These are phyloP conservation scores for Phyllosticta citribraziliensis DNA, from an alignment of 2,329 filamentous ascomycete species.

Conservation along the genomic window DNA sequence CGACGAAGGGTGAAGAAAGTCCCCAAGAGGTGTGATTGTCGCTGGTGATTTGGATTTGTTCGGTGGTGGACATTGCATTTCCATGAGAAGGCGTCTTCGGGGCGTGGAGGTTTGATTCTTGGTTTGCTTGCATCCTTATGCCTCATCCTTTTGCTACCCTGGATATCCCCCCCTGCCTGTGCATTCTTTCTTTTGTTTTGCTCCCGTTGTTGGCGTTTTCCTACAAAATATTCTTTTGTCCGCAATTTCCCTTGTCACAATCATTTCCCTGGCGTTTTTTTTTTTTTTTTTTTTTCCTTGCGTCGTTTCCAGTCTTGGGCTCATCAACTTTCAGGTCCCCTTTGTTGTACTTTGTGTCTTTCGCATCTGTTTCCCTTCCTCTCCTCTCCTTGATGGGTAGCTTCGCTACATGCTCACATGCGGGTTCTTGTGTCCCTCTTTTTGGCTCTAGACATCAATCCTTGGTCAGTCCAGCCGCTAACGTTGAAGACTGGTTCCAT, in stretches of 20 bases:
- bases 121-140: neutral
- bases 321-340: neutral
- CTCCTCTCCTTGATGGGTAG: neutral
- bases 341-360: neutral
- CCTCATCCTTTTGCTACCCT: neutral
- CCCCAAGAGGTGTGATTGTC: neutral
- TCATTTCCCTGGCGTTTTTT: conserved; percentile 1
- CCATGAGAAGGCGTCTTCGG: neutral
- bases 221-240: neutral
- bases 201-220: neutral
- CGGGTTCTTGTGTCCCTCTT: neutral
- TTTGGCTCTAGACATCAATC: no score
- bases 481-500: no score
- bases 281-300: neutral
- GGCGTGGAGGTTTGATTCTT: neutral
- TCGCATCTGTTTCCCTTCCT: neutral
- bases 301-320: neutral
- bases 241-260: neutral
- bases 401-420: neutral
- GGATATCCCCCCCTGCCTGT: neutral
- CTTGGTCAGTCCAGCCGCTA: neutral
- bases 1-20: conserved; percentile 54
- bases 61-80: neutral
- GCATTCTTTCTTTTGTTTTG: neutral
- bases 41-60: neutral